Evolutionary conservation across 1,284 basidiomycete species (phyloP), one percentile per base, ranked within the genome.

Genomic region (Moniliella sp.): DNA sequence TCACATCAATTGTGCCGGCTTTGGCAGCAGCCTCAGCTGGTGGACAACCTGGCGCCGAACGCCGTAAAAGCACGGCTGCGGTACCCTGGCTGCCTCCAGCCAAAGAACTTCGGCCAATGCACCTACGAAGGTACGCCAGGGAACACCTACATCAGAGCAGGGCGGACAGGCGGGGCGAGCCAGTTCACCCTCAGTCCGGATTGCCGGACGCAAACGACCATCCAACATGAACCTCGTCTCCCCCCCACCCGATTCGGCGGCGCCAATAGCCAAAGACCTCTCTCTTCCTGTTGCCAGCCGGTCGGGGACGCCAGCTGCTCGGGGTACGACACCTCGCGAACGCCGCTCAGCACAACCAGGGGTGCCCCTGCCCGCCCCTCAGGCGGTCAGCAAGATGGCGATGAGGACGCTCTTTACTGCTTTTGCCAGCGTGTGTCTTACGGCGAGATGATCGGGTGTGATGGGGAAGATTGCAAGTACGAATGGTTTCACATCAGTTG

Each of bases 401-500:
- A 27, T 17, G 56, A 58, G 35, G 50, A 57, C 31, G 49, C 46
- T 28, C 42, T 50, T 2, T 58, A 58, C 43, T 58, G 56, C 28
- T 51, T 49, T 45, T 58, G 56, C 30, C 56, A 57, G 39, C 40
- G 50, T 2, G 48, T 50, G 2, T 57, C 53, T 5, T 58, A 55
- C 16, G 56, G 56, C 13, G 56, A 58, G 39, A 43, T 43, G 41
- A 40, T 43, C 28, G 39, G 41, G 8, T 40, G 41, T 17, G 38
- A 40, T 19, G 27, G 29, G 8, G 39, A 40, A 12, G 50, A 54
- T 27, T 58, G 53, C 43, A 50, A 46, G 32, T 45, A 34, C 23
- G 53, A 58, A 36, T 58, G 56, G 56, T 58, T 58, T 42, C 56
- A 58, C 36, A 51, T 58, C 13, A 48, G 46, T 19, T 58, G 56